Evolutionary conservation across 2,329 filamentous ascomycete species (phyloP).

Genomic region (Colletotrichum kahawae): DNA sequence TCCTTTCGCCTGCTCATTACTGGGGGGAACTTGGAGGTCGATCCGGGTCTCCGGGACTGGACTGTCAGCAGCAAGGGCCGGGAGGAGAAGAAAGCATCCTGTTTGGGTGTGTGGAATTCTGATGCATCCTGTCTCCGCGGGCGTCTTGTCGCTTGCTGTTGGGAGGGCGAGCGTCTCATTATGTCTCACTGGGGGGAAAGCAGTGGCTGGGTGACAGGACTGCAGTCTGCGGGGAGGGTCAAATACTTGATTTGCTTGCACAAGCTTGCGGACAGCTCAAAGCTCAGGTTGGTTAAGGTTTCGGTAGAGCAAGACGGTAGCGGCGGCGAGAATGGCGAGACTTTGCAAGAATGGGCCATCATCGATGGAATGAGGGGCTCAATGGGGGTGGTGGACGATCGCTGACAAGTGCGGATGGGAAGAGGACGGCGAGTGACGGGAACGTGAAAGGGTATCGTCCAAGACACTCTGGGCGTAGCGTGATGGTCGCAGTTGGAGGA

Average conservation of each 20-base stretch:
- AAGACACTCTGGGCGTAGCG: conserved; percentile 6
- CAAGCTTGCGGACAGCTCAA: not conserved
- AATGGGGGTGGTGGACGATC: not conserved
- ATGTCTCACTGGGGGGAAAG: not conserved
- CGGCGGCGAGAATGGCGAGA: not conserved
- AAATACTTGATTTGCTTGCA: not conserved
- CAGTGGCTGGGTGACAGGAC: not conserved
- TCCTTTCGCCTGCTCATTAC: not conserved
- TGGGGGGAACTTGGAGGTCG: not conserved
- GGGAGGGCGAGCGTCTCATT: not conserved
- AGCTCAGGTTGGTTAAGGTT: conserved; percentile 1
- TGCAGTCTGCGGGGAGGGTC: not conserved
- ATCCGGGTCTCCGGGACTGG: not conserved
- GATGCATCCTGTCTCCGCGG: not conserved
- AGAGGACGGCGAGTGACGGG: not conserved
- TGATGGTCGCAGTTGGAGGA: not conserved
- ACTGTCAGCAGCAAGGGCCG: not conserved
- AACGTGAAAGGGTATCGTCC: not conserved
- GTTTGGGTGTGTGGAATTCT: not conserved
- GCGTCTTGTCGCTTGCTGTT: not conserved
- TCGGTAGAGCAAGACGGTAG: not conserved
- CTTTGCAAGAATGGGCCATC: not conserved
- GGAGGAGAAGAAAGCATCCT: not conserved
- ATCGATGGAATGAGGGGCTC: not conserved
- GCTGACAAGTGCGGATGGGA: conserved; percentile 6